A percentile compares a stretch with the other conserved stretches of the same genome.
Conservation (phyloP, 2,329 filamentous ascomycete species). For the Rhynchosporium secalis region DNA sequence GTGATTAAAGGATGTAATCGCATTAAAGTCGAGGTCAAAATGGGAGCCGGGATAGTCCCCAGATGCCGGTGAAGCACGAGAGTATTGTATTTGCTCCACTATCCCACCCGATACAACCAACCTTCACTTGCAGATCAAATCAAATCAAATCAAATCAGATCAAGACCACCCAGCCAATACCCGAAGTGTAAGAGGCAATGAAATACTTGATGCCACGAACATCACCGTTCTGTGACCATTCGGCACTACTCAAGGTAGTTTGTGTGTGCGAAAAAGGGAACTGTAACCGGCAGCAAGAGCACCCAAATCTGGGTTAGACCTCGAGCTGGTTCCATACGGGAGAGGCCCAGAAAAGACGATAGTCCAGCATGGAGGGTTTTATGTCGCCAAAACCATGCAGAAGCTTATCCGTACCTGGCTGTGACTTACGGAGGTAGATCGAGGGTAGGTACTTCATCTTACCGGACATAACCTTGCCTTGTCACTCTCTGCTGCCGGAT, state of each 20-base stretch:
- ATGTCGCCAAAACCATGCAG: slow-evolving; percentile 32
- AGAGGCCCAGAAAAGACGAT: neutral
- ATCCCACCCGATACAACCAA: slow-evolving; percentile 4
- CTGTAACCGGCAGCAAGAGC: slow-evolving; percentile 21
- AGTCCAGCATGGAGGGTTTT: slow-evolving; percentile 24
- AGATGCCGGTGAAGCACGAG: neutral
- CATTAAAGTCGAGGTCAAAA: slow-evolving; percentile 4
- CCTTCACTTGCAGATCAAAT: neutral
- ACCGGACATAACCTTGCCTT: neutral
- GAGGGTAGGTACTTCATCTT: neutral
- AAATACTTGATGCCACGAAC: slow-evolving; percentile 12
- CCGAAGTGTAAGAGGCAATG: neutral
- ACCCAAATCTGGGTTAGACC: slow-evolving; percentile 19
- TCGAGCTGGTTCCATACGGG: neutral
- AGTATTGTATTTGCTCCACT: neutral
- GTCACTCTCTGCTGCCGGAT: slow-evolving; percentile 9
- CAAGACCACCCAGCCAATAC: neutral
- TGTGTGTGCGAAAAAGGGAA: slow-evolving; percentile 17
- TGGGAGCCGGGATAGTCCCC: slow-evolving; percentile 8
- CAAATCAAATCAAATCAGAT: slow-evolving; percentile 3
- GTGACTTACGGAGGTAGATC: neutral
- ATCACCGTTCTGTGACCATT: slow-evolving; percentile 19
- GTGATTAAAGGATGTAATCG: neutral
- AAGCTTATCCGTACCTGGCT: slow-evolving; percentile 16
- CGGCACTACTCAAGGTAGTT: slow-evolving; percentile 7